phyloP scores from a whole-genome alignment of 768 basidiomycete genomes.

The Collybia sp. region DNA sequence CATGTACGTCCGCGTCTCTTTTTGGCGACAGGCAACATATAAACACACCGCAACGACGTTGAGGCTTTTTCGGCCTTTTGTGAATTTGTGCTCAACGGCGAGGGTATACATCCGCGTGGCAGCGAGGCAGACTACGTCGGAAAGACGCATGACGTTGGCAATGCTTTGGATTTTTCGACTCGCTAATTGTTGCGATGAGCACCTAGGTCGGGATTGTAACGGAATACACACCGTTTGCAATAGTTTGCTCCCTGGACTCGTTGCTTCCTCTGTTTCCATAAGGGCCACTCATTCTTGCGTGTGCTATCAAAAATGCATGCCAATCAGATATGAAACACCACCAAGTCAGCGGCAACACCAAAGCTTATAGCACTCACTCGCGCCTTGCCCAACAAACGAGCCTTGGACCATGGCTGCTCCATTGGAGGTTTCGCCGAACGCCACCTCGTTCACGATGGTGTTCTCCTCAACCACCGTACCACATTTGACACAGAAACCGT shows the following conservation, averaged over 20 bases:
- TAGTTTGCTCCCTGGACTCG: conserved; percentile 88
- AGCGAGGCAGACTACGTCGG: conserved; percentile 73
- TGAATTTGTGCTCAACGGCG: conserved; percentile 92
- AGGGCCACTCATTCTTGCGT: conserved; percentile 77
- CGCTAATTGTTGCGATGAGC: conserved; percentile 38
- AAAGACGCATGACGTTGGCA: conserved; percentile 70
- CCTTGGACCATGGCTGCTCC: conserved; percentile 97
- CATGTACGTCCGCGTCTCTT: conserved; percentile 92
- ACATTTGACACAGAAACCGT: conserved; percentile 81
- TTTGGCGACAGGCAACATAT: conserved; percentile 89
- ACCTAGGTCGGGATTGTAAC: not conserved
- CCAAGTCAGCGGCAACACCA: not conserved
- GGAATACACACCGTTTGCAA: conserved; percentile 68
- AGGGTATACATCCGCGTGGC: conserved; percentile 90
- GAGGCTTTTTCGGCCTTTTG: conserved; percentile 85
- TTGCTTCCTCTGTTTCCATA: conserved; percentile 74
- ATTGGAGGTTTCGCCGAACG: conserved; percentile 88
- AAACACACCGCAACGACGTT: conserved; percentile 96
- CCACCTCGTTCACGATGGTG: conserved; percentile 89
- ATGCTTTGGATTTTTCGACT: conserved; percentile 81
- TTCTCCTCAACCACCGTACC: conserved; percentile 92
- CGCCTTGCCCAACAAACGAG: conserved; percentile 84
- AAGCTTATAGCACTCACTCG: conserved; percentile 82
- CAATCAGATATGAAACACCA: conserved; percentile 1
- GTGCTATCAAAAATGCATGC: conserved; percentile 42